Evolutionary conservation across 1,284 basidiomycete species (phyloP).

Genomic region (Austroboletus olivaceoglutinosus): DNA sequence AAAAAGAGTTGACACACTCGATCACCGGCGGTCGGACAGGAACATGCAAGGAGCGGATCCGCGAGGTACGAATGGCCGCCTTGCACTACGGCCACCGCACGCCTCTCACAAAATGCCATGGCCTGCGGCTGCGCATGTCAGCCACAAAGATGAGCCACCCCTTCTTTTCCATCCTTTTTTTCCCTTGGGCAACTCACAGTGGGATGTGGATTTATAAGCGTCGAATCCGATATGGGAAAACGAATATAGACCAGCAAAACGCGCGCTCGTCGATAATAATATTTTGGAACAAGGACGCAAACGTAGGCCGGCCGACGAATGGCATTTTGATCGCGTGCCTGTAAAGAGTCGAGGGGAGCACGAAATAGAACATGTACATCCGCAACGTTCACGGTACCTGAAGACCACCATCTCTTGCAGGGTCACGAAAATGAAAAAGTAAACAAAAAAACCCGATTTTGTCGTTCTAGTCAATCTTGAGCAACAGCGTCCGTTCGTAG

Average conservation of each 20-base stretch:
- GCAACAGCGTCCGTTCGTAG: neutral
- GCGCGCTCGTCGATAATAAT: neutral
- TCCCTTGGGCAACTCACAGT: too few relatives aligned
- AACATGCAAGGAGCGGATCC: too few relatives aligned
- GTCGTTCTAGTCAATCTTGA: neutral
- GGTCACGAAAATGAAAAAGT: neutral
- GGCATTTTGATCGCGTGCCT: neutral
- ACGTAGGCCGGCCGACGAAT: neutral
- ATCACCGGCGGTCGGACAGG: too few relatives aligned
- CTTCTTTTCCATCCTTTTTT: too few relatives aligned
- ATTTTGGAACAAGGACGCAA: neutral
- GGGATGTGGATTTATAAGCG: too few relatives aligned
- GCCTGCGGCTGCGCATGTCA: too few relatives aligned
- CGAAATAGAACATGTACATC: neutral
- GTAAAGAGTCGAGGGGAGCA: neutral
- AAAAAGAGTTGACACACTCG: too few relatives aligned
- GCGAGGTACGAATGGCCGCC: too few relatives aligned
- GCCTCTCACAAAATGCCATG: too few relatives aligned
- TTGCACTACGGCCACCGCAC: too few relatives aligned
- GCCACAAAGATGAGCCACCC: too few relatives aligned
- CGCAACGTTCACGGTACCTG: neutral
- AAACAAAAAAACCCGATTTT: too few relatives aligned
- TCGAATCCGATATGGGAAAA: slow-evolving; percentile 26
- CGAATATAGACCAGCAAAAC: slow-evolving; percentile 28
- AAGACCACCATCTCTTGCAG: neutral